Evolutionary conservation across 1,139 yeast species (phyloP).

Genomic region (Saccharomyces hybrid): DNA sequence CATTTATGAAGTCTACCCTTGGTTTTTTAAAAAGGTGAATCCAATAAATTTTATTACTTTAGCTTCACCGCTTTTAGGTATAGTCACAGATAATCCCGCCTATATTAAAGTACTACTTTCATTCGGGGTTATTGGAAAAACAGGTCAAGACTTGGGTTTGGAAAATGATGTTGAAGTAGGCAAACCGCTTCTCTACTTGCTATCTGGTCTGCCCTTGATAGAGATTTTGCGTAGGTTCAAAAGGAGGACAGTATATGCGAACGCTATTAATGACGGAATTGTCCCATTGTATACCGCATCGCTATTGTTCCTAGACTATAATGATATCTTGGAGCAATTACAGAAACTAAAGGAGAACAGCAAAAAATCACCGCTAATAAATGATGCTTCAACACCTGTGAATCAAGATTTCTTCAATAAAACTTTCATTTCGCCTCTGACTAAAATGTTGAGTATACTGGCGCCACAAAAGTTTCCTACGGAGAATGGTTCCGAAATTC

Average conservation of each 20-base stretch:
- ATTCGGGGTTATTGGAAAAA: conserved; percentile 82
- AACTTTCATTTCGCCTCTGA: conserved; percentile 25
- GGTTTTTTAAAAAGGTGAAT: conserved; percentile 51
- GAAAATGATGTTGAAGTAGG: conserved; percentile 24
- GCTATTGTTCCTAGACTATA: conserved; percentile 62
- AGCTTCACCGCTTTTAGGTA: conserved; percentile 82
- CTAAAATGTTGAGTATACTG: conserved; percentile 27
- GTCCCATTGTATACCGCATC: conserved; percentile 88
- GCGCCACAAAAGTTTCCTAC: conserved; percentile 27
- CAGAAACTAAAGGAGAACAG: conserved; percentile 20
- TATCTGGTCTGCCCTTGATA: conserved; percentile 80
- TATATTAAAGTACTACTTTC: conserved; percentile 75
- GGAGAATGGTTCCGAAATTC: conserved; percentile 33
- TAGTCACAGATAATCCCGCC: conserved; percentile 74
- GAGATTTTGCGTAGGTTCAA: conserved; percentile 52
- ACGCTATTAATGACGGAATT: conserved; percentile 58
- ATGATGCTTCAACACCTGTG: conserved; percentile 19
- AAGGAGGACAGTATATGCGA: conserved; percentile 42
- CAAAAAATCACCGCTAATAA: conserved; percentile 36
- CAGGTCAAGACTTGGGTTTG: conserved; percentile 85
- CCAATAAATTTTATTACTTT: conserved; percentile 75
- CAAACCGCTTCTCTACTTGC: conserved; percentile 59
- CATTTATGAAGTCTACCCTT: conserved; percentile 59
- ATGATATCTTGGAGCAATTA: conserved; percentile 33
- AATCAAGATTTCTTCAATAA: conserved; percentile 19